phyloP scores from a whole-genome alignment of 139 green algal species.

The Pleodorina starrii region DNA sequence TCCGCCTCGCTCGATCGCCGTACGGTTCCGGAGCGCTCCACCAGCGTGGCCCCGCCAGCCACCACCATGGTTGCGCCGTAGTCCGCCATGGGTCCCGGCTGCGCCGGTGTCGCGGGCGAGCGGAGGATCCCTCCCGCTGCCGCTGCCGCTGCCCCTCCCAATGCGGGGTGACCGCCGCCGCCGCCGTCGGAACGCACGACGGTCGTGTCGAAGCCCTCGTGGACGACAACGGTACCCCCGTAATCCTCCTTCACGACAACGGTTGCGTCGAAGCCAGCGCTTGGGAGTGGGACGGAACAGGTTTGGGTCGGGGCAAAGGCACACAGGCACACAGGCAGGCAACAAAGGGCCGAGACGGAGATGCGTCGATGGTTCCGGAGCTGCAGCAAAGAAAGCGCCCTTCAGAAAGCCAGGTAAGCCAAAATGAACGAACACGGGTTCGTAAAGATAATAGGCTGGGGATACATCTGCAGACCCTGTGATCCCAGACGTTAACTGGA shows the following conservation, averaged over 20 bases:
- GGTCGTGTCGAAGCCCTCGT: slow-evolving; percentile 20
- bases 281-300: neutral
- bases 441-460: too few species aligned
- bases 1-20: neutral
- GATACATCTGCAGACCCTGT: too few species aligned
- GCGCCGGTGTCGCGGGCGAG: neutral
- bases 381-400: too few species aligned
- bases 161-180: neutral
- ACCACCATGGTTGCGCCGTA: neutral
- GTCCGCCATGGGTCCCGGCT: neutral
- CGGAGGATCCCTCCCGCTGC: neutral
- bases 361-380: too few species aligned
- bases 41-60: neutral
- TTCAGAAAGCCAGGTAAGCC: too few species aligned
- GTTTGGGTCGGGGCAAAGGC: too few species aligned
- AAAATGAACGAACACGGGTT: too few species aligned
- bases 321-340: too few species aligned
- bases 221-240: slow-evolving; percentile 34
- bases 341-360: too few species aligned
- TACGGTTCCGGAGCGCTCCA: neutral
- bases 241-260: slow-evolving; percentile 24
- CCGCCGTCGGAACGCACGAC: slow-evolving; percentile 13
- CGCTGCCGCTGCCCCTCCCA: neutral
- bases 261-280: slow-evolving; percentile 25
- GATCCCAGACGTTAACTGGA: too few species aligned